A percentile compares a stretch with the other conserved stretches of the same genome.
Conservation (phyloP, 2,329 filamentous ascomycete genomes). For the Cryphonectria radicalis region DNA sequence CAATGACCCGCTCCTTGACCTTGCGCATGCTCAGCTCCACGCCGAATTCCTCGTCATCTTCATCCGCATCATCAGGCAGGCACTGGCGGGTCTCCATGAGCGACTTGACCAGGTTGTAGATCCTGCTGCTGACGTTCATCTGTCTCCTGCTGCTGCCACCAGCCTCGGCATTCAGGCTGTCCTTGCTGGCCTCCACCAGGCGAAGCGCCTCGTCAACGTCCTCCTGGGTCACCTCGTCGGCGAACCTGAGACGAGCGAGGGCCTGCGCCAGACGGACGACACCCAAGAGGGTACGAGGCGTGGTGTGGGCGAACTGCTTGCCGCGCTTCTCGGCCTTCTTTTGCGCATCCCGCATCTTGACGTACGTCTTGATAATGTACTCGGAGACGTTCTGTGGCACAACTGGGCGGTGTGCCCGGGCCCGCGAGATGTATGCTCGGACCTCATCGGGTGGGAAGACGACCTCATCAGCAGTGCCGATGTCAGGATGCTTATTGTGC, state of each 20-base stretch:
- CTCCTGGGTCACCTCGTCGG: slow-evolving; percentile 80
- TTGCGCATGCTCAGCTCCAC: slow-evolving; percentile 83
- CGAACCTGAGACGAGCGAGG: slow-evolving; percentile 88
- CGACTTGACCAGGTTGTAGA: slow-evolving; percentile 91
- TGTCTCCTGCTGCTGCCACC: slow-evolving; percentile 61
- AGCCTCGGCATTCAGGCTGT: slow-evolving; percentile 78
- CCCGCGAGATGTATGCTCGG: slow-evolving; percentile 92
- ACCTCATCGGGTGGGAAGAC: slow-evolving; percentile 93
- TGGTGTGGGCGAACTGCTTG: slow-evolving; percentile 92
- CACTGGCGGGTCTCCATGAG: slow-evolving; percentile 88
- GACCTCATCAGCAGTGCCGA: slow-evolving; percentile 56
- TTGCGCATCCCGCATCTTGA: slow-evolving; percentile 89
- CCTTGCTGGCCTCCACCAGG: slow-evolving; percentile 90
- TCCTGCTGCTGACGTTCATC: slow-evolving; percentile 82
- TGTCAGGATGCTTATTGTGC: slow-evolving; percentile 89
- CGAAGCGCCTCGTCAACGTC: slow-evolving; percentile 95
- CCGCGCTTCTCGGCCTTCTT: slow-evolving; percentile 89
- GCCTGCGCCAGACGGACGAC: slow-evolving; percentile 93
- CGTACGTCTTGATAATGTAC: slow-evolving; percentile 97
- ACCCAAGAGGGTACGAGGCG: slow-evolving; percentile 89
- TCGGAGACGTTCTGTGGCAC: slow-evolving; percentile 87
- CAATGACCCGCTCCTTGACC: slow-evolving; percentile 88
- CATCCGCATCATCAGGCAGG: slow-evolving; percentile 69
- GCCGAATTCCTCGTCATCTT: slow-evolving; percentile 55
- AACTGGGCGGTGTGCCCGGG: slow-evolving; percentile 83